phyloP scores from a whole-genome alignment of 179 eudicot genomes.

The Beta macrorhiza region DNA sequence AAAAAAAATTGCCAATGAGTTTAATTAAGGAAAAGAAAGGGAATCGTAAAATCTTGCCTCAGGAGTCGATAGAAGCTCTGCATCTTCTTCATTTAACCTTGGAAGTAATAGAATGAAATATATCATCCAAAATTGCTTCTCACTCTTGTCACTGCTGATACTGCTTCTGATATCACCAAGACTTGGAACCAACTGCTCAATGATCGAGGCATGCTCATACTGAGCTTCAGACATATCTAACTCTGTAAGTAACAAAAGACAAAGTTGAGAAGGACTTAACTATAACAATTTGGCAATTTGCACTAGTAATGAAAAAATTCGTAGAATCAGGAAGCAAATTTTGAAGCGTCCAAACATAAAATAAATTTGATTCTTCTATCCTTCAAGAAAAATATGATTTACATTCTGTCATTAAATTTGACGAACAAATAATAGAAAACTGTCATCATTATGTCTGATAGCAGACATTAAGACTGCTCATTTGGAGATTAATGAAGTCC shows the following conservation, averaged over 20 bases:
- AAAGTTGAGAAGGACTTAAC: background rate
- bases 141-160: constrained; percentile 30
- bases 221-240: constrained; percentile 39
- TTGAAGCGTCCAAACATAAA: background rate
- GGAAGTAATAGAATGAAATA: constrained; percentile 48
- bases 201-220: constrained; percentile 38
- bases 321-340: background rate
- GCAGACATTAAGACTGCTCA: background rate
- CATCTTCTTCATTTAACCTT: constrained; percentile 34
- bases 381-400: too few species aligned
- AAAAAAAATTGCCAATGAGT: background rate
- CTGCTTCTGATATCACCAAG: constrained; percentile 34
- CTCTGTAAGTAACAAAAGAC: constrained; percentile 28
- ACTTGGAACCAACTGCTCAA: constrained; percentile 45
- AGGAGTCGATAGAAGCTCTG: constrained; percentile 42
- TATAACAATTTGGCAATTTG: background rate
- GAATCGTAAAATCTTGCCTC: constrained; percentile 34
- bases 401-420: background rate
- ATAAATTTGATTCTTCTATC: too few species aligned
- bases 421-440: background rate
- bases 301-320: background rate
- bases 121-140: constrained; percentile 43
- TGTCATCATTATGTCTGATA: background rate
- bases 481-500: background rate
- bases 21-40: background rate